These are phyloP conservation scores for Rhizopogon vinicolor DNA, from an alignment of 768 basidiomycete genomes.

Conservation along the genomic window DNA sequence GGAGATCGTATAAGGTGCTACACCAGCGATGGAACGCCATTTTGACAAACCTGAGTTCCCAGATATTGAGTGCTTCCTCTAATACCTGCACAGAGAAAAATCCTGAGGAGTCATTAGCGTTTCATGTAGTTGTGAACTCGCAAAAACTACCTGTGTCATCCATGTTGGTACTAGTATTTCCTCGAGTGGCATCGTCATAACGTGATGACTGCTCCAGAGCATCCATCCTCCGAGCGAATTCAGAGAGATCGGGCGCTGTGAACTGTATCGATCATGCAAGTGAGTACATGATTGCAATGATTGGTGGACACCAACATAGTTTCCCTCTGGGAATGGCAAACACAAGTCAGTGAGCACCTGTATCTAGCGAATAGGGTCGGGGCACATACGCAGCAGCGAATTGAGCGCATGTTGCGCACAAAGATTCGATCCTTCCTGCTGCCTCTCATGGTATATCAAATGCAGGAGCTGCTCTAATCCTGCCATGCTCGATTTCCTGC, in stretches of 20 bases:
- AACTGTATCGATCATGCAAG: slow-evolving; percentile 44
- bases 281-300: background rate
- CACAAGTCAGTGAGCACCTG: slow-evolving; percentile 32
- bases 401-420: slow-evolving; percentile 89
- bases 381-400: slow-evolving; percentile 59
- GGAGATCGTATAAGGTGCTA: slow-evolving; percentile 5
- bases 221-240: slow-evolving; percentile 68
- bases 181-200: slow-evolving; percentile 45
- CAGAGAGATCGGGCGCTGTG: slow-evolving; percentile 72
- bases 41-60: slow-evolving; percentile 66
- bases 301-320: slow-evolving; percentile 37
- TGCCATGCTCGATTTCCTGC: slow-evolving; percentile 39
- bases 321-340: slow-evolving; percentile 32
- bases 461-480: slow-evolving; percentile 49
- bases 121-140: background rate
- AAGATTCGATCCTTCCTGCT: slow-evolving; percentile 75
- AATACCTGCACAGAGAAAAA: slow-evolving; percentile 93
- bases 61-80: slow-evolving; percentile 78
- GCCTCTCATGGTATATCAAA: slow-evolving; percentile 74
- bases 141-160: slow-evolving; percentile 72
- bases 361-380: background rate
- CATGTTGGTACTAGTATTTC: slow-evolving; percentile 68
- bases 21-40: slow-evolving; percentile 2
- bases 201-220: slow-evolving; percentile 45
- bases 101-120: slow-evolving; percentile 36